These are phyloP conservation scores for Pisolithus thermaeus DNA, from an alignment of 1,284 basidiomycete genomes.

Conservation along the genomic window DNA sequence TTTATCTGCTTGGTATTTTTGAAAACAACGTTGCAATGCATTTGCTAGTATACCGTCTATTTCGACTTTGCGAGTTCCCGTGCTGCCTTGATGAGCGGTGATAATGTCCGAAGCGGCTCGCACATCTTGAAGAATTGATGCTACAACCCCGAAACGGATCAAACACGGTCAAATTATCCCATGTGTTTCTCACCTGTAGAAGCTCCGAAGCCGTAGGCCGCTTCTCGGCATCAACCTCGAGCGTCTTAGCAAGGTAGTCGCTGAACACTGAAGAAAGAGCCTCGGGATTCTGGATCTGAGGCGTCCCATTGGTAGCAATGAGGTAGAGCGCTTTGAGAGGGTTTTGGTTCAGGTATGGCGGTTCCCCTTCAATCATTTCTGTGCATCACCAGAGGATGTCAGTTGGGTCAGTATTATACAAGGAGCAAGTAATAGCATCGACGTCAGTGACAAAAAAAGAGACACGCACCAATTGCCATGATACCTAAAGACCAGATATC, in stretches of 20 bases:
- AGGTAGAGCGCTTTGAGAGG: conserved; percentile 93
- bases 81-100: conserved; percentile 92
- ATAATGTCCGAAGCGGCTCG: conserved; percentile 82
- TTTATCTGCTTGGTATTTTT: not conserved
- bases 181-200: conserved; percentile 51
- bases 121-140: conserved; percentile 87
- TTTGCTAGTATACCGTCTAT: conserved; percentile 13
- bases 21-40: not conserved
- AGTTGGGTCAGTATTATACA: not conserved
- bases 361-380: conserved; percentile 99
- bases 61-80: conserved; percentile 78
- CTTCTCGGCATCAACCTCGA: conserved; percentile 94
- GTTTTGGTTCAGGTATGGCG: conserved; percentile 96
- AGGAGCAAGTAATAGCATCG: not conserved
- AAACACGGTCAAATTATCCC: conserved; percentile 3
- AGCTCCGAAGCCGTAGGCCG: conserved; percentile 84
- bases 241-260: conserved; percentile 84
- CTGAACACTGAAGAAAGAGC: conserved; percentile 83
- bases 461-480: conserved; percentile 87
- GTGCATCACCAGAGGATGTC: conserved; percentile 9
- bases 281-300: conserved; percentile 94
- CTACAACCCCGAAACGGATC: conserved; percentile 28
- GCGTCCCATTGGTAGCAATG: conserved; percentile 98
- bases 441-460: not conserved
- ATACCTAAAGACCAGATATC: conserved; percentile 99